These are phyloP conservation scores for Nematocida sp. DNA, from an alignment of 371 early-diverging fungal genomes.

Conservation along the genomic window DNA sequence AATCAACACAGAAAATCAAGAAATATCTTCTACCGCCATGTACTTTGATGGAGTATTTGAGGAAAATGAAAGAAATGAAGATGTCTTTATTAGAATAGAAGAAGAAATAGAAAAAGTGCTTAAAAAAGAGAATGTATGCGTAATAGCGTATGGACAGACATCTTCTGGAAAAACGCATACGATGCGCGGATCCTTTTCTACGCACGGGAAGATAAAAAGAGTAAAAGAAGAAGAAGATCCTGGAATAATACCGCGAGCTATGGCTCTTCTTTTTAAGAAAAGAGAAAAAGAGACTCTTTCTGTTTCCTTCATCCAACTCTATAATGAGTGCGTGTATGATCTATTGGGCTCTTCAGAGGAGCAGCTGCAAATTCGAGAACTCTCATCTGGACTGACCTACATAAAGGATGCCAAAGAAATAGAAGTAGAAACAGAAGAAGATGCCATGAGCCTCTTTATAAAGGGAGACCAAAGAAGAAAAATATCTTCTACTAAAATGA, in stretches of 20 bases:
- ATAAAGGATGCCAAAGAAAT: conserved; percentile 76
- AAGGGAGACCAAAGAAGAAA: conserved; percentile 30
- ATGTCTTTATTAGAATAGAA: conserved; percentile 83
- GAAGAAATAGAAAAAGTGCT: conserved; percentile 84
- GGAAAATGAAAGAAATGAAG: conserved; percentile 71
- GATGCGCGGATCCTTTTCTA: conserved; percentile 69
- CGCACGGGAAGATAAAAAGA: not conserved
- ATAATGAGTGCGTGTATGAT: conserved; percentile 81
- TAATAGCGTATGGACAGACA: conserved; percentile 97
- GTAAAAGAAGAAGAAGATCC: not conserved
- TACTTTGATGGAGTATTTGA: conserved; percentile 81
- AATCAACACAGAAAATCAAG: not conserved
- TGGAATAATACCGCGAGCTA: conserved; percentile 58
- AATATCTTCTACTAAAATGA: conserved; percentile 41
- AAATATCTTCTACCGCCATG: conserved; percentile 32
- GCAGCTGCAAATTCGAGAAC: conserved; percentile 78
- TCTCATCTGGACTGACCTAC: conserved; percentile 72
- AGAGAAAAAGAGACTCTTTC: conserved; percentile 68
- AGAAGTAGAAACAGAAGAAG: conserved; percentile 19
- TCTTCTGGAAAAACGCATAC: conserved; percentile 96
- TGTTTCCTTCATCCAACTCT: conserved; percentile 72
- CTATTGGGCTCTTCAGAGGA: conserved; percentile 74
- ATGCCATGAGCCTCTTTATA: conserved; percentile 48
- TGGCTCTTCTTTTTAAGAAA: conserved; percentile 55
- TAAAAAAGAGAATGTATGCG: conserved; percentile 91